Evolutionary conservation across 2,329 filamentous ascomycete species (phyloP).

Genomic region (Hirsutella rhossiliensis): DNA sequence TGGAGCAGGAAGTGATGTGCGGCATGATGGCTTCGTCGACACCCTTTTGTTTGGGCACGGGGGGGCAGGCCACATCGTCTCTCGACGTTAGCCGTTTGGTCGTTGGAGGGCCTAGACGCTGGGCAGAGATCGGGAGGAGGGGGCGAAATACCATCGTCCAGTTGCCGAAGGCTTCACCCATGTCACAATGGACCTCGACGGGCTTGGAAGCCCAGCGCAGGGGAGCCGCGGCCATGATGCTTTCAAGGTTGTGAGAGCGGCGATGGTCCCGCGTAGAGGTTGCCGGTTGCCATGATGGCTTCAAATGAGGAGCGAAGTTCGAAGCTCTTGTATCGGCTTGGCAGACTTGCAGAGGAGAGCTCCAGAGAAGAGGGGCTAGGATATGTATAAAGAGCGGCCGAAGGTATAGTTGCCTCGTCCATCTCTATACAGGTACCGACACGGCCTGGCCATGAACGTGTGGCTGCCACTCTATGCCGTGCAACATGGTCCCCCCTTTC

Average conservation of each 20-base stretch:
- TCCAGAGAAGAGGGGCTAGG: no score
- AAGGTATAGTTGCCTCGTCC: no score
- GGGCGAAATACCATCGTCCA: slow-evolving; percentile 22
- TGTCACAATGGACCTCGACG: slow-evolving; percentile 33
- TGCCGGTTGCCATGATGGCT: no score
- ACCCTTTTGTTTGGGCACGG: slow-evolving; percentile 24
- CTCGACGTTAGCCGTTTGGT: neutral
- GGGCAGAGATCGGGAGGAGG: neutral
- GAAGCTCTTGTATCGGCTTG: no score
- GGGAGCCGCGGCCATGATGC: neutral
- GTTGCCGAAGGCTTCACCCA: slow-evolving; percentile 38
- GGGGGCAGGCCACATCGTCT: neutral
- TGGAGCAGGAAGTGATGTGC: slow-evolving; percentile 48
- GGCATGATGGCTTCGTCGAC: slow-evolving; percentile 49
- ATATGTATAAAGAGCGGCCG: no score
- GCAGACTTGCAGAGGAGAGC: no score
- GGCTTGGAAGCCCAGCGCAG: neutral
- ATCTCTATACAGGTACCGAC: no score
- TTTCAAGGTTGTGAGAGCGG: neutral
- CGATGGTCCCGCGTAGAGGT: neutral
- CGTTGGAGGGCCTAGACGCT: neutral
- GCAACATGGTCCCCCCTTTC: neutral
- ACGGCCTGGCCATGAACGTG: neutral
- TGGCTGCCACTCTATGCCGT: neutral
- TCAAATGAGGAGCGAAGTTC: neutral